Evolutionary conservation across 352 stramenopile genomes (phyloP).

Genomic region (Phytophthora multivora): DNA sequence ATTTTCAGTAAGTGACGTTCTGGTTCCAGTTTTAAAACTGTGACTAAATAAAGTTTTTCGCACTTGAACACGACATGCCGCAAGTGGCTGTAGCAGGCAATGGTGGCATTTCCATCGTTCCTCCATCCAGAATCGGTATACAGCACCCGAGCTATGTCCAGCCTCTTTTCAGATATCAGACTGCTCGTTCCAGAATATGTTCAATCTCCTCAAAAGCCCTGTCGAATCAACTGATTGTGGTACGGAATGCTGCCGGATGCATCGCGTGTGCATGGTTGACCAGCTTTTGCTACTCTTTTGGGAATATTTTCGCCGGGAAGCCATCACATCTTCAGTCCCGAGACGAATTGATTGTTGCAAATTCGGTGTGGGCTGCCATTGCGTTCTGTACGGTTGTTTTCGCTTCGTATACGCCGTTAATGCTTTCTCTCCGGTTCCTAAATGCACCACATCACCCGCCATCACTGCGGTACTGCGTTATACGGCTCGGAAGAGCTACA

Average conservation of each 20-base stretch:
- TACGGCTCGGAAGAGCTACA: constrained; percentile 7
- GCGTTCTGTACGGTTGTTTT: constrained; percentile 12
- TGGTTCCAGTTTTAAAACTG: too few relatives aligned
- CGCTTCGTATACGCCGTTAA: background rate
- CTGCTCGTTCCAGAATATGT: background rate
- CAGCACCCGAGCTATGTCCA: background rate
- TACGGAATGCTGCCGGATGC: constrained; percentile 20
- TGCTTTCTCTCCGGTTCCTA: constrained; percentile 14
- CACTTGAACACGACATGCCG: background rate
- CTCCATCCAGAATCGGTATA: background rate
- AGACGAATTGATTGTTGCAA: constrained; percentile 18
- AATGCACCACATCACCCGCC: background rate
- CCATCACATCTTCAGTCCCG: constrained; percentile 1
- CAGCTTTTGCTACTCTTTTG: constrained; percentile 8
- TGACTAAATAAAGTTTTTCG: too few relatives aligned
- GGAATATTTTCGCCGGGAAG: constrained; percentile 22
- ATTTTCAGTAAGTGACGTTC: too few relatives aligned
- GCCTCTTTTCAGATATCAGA: too few relatives aligned
- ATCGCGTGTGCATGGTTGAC: constrained; percentile 22
- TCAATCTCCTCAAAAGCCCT: background rate
- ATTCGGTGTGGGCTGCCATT: constrained; percentile 12
- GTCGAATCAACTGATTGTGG: constrained; percentile 10
- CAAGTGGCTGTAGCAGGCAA: background rate
- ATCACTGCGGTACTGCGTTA: constrained; percentile 5
- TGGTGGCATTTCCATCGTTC: background rate